These are phyloP conservation scores for Penicillium paradoxum DNA, from an alignment of 495 filamentous ascomycete genomes.

Conservation along the genomic window DNA sequence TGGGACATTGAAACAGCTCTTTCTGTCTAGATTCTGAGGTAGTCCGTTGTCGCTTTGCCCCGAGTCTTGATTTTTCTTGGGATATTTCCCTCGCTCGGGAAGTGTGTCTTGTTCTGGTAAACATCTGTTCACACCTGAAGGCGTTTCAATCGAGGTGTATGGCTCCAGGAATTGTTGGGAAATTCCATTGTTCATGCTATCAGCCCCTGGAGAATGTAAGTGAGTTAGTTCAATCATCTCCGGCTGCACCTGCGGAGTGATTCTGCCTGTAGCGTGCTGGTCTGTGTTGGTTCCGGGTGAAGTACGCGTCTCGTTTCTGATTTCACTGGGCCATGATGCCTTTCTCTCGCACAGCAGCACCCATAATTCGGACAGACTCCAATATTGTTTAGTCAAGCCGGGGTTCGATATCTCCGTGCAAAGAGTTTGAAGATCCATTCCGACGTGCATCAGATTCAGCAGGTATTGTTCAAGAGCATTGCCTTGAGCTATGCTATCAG, in stretches of 20 bases:
- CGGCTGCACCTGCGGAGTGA: not conserved
- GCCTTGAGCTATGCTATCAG: not conserved
- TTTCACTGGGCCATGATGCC: conserved; percentile 9
- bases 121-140: not conserved
- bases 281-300: not conserved
- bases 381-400: conserved; percentile 3
- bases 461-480: conserved; percentile 11
- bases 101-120: not conserved
- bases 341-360: conserved; percentile 16
- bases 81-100: not conserved
- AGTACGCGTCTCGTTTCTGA: not conserved
- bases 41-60: not conserved
- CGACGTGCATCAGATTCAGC: conserved; percentile 14
- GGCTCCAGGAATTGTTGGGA: not conserved
- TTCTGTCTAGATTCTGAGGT: not conserved
- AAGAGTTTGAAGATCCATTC: conserved; percentile 5
- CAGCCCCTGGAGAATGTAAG: not conserved
- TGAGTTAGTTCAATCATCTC: not conserved
- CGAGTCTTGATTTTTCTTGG: no score
- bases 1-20: not conserved
- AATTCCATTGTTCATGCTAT: no score
- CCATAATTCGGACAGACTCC: conserved; percentile 26
- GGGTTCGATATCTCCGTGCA: not conserved
- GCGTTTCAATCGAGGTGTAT: not conserved
- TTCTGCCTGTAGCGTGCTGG: not conserved